Conservation (phyloP, 2,329 filamentous ascomycete genomes). For the Capronia coronata region DNA sequence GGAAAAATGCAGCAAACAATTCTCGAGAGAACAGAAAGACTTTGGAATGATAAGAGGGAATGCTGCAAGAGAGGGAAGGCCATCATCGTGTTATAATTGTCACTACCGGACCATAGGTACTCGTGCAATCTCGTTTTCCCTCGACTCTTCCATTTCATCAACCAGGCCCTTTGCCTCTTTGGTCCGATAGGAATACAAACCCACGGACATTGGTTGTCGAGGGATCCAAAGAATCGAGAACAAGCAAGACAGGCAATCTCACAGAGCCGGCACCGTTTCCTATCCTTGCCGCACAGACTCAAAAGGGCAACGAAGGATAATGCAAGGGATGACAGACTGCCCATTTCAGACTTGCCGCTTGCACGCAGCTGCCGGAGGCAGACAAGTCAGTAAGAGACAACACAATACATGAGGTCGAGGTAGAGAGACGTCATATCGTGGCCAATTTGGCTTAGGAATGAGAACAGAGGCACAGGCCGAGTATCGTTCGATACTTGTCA, state of each 20-base stretch:
- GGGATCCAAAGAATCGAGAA: constrained; percentile 16
- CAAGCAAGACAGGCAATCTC: constrained; percentile 26
- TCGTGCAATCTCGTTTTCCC: constrained; percentile 17
- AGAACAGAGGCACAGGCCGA: constrained; percentile 1
- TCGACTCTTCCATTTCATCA: constrained; percentile 6
- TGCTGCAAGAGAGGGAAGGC: constrained; percentile 14
- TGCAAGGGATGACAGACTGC: constrained; percentile 17
- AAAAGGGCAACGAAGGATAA: constrained; percentile 8
- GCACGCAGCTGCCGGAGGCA: constrained; percentile 1
- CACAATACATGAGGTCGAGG: neutral
- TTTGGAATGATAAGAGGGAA: constrained; percentile 20
- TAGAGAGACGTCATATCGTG: neutral
- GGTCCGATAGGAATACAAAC: constrained; percentile 8
- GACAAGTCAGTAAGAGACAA: constrained; percentile 5
- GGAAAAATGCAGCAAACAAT: constrained; percentile 12
- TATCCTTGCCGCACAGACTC: constrained; percentile 23
- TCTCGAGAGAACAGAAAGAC: constrained; percentile 13
- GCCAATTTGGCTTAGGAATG: constrained; percentile 17
- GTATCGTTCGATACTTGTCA: neutral
- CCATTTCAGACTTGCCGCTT: neutral
- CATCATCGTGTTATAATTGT: constrained; percentile 13
- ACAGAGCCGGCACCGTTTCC: constrained; percentile 5
- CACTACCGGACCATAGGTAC: constrained; percentile 4
- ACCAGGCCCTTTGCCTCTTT: constrained; percentile 9
- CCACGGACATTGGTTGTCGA: constrained; percentile 13